Evolutionary conservation across 2,329 filamentous ascomycete genomes (phyloP).

Genomic region (Colletotrichum sp.): DNA sequence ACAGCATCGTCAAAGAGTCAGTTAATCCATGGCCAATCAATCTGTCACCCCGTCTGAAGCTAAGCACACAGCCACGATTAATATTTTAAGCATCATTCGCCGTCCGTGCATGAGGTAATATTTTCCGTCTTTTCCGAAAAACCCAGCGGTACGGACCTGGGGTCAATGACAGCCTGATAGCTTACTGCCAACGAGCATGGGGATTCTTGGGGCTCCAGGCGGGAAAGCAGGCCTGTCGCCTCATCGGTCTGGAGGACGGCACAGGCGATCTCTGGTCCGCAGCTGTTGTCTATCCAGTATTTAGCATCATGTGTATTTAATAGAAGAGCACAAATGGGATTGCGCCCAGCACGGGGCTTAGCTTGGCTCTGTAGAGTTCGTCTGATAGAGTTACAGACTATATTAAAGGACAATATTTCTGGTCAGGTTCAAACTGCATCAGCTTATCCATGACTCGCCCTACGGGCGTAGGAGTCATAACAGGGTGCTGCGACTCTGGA

Average conservation of each 20-base stretch:
- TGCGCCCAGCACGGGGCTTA: not conserved
- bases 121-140: not conserved
- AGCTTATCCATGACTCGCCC: not conserved
- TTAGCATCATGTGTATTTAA: no score
- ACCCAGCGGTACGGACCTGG: not conserved
- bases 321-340: not conserved
- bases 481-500: not conserved
- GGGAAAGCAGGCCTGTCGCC: not conserved
- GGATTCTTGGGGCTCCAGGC: not conserved
- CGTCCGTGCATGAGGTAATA: not conserved
- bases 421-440: not conserved
- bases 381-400: not conserved
- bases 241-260: not conserved
- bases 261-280: no score
- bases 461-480: not conserved
- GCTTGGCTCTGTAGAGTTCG: not conserved
- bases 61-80: not conserved
- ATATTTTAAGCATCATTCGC: not conserved
- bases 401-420: not conserved
- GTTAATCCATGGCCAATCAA: not conserved
- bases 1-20: not conserved
- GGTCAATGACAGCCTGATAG: not conserved
- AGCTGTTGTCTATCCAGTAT: no score
- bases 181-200: not conserved
- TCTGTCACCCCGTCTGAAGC: not conserved